Conservation (phyloP, 805 yeast species). For the Starmerella floricola region DNA sequence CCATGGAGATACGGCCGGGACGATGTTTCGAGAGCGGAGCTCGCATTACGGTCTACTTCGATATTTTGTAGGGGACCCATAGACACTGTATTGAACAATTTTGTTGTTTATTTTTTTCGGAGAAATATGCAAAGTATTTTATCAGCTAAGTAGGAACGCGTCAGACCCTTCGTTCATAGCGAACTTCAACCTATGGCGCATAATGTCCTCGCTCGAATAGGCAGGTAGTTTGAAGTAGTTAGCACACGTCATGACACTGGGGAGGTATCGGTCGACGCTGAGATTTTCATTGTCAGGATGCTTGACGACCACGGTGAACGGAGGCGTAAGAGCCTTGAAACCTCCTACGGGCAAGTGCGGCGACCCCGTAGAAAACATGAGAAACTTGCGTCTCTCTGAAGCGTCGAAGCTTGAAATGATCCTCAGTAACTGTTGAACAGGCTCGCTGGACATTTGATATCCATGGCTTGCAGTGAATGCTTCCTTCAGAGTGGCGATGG, state of each 20-base stretch:
- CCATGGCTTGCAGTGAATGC: conserved; percentile 84
- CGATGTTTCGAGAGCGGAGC: too few species aligned
- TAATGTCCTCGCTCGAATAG: conserved; percentile 50
- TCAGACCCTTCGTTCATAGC: conserved; percentile 86
- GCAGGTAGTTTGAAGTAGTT: conserved; percentile 83
- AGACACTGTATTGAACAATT: too few species aligned
- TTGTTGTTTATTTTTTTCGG: too few species aligned
- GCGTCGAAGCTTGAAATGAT: conserved; percentile 45
- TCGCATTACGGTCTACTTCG: too few species aligned
- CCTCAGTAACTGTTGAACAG: conserved; percentile 49
- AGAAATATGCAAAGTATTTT: neutral
- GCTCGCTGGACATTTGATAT: conserved; percentile 53
- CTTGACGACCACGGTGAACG: conserved; percentile 75
- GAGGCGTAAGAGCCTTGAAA: conserved; percentile 68
- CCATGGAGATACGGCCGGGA: too few species aligned
- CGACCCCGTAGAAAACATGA: conserved; percentile 85
- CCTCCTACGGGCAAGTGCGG: conserved; percentile 93
- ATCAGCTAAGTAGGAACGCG: conserved; percentile 63
- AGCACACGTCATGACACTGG: conserved; percentile 98
- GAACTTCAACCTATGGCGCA: conserved; percentile 46
- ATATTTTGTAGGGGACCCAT: too few species aligned
- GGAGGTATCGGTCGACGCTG: conserved; percentile 66
- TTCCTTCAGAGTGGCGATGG: conserved; percentile 38
- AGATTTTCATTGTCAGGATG: conserved; percentile 47
- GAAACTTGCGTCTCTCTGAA: conserved; percentile 53